phyloP scores from a whole-genome alignment of 2,329 filamentous ascomycete species.

The Calonectria honghensis region DNA sequence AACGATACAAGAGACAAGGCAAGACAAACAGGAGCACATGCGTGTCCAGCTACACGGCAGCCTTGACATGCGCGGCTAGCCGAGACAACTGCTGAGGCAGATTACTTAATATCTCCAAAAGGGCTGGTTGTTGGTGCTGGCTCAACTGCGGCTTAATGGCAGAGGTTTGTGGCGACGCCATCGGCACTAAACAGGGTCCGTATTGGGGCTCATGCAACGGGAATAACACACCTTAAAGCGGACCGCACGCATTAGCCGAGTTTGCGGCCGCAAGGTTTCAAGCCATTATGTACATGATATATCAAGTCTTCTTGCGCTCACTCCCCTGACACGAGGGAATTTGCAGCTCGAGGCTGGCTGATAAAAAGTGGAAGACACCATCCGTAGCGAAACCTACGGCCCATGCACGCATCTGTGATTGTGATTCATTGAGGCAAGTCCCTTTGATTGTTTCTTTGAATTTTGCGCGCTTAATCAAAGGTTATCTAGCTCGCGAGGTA shows the following conservation, averaged over 20 bases:
- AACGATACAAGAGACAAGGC: neutral
- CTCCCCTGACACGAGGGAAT: constrained; percentile 26
- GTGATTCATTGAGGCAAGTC: constrained; percentile 16
- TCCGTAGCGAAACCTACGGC: constrained; percentile 19
- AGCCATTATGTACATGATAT: constrained; percentile 27
- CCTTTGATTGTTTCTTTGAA: constrained; percentile 10
- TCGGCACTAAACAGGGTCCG: constrained; percentile 23
- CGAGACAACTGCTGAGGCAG: constrained; percentile 13
- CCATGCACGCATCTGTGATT: constrained; percentile 7
- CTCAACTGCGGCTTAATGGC: constrained; percentile 43
- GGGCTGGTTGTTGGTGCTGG: constrained; percentile 16
- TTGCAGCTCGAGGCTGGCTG: constrained; percentile 23
- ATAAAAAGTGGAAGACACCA: constrained; percentile 23
- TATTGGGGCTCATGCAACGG: constrained; percentile 38
- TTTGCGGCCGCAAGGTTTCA: constrained; percentile 36
- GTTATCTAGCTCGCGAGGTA: constrained; percentile 25
- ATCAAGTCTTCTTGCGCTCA: constrained; percentile 26
- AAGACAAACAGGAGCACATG: constrained; percentile 8
- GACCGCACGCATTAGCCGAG: constrained; percentile 27
- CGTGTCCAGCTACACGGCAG: neutral
- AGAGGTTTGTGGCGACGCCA: constrained; percentile 43
- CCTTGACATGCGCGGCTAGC: constrained; percentile 22
- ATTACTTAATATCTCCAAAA: neutral
- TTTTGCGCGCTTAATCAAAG: constrained; percentile 16
- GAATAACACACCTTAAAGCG: constrained; percentile 43